Percentiles rank a stretch among this genome's conserved stretches.
These are phyloP conservation scores for Thelonectria blattea DNA, from an alignment of 2,329 filamentous ascomycete species.

Conservation along the genomic window DNA sequence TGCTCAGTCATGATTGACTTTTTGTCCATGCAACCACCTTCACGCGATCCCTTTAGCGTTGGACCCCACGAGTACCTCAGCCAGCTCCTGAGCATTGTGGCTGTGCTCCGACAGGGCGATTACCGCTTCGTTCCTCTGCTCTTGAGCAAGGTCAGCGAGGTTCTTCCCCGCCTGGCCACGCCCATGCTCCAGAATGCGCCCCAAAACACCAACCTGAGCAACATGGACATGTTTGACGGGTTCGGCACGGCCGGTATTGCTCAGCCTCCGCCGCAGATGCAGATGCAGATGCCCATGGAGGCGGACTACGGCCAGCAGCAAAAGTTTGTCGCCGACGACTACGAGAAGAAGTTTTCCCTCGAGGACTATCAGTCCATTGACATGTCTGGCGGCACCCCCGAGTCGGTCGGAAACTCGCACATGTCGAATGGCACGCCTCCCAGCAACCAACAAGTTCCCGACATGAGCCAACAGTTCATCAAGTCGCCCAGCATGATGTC, in stretches of 20 bases:
- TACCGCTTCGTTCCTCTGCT: slow-evolving; percentile 79
- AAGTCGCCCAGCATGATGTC: slow-evolving; percentile 62
- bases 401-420: slow-evolving; percentile 42
- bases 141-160: slow-evolving; percentile 75
- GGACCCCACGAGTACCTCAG: slow-evolving; percentile 77
- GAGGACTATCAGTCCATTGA: slow-evolving; percentile 50
- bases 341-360: slow-evolving; percentile 49
- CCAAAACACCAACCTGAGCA: slow-evolving; percentile 58
- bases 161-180: slow-evolving; percentile 67
- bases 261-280: slow-evolving; percentile 52
- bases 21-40: slow-evolving; percentile 67
- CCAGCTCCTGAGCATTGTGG: slow-evolving; percentile 70
- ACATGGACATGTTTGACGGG: slow-evolving; percentile 69
- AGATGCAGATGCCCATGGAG: slow-evolving; percentile 53
- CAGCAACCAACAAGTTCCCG: slow-evolving; percentile 36
- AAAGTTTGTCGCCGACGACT: slow-evolving; percentile 52
- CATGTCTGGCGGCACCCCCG: slow-evolving; percentile 44
- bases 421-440: slow-evolving; percentile 40
- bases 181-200: slow-evolving; percentile 66
- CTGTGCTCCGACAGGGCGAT: slow-evolving; percentile 75
- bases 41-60: slow-evolving; percentile 65
- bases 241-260: slow-evolving; percentile 69
- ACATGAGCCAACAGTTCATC: slow-evolving; percentile 57
- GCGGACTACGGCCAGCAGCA: slow-evolving; percentile 53
- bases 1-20: slow-evolving; percentile 76